Conservation (phyloP, 768 basidiomycete species). For the Vararia minispora region DNA sequence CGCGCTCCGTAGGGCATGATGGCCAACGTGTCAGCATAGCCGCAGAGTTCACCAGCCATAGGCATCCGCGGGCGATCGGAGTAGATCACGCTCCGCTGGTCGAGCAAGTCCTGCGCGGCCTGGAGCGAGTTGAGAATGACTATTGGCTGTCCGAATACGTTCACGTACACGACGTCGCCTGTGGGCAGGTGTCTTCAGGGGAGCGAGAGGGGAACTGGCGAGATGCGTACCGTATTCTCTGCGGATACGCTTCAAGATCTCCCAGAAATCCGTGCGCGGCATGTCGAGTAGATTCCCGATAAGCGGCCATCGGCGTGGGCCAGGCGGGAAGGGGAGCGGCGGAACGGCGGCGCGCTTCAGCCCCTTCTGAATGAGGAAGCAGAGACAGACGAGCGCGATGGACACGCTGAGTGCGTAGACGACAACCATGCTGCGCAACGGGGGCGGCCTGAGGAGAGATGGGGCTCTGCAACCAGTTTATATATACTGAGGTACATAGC, state of each 20-base stretch:
- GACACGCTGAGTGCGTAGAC: no score
- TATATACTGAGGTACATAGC: no score
- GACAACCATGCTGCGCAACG: no score
- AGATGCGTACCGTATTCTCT: slow-evolving; percentile 13
- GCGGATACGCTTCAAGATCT: slow-evolving; percentile 15
- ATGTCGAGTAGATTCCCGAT: slow-evolving; percentile 16
- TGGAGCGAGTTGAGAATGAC: slow-evolving; percentile 1
- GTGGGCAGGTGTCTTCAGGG: neutral
- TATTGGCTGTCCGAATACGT: neutral
- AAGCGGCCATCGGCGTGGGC: slow-evolving; percentile 11
- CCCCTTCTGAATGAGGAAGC: no score
- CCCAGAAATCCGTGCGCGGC: slow-evolving; percentile 12
- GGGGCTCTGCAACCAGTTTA: no score
- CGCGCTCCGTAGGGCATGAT: neutral
- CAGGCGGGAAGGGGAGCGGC: slow-evolving; percentile 11
- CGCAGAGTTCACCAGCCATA: no score
- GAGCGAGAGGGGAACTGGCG: neutral
- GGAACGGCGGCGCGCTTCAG: no score
- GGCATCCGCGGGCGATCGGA: slow-evolving; percentile 6
- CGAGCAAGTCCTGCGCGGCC: no score
- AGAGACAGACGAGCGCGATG: no score
- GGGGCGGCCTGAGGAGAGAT: no score
- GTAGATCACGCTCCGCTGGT: no score
- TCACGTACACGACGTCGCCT: neutral
- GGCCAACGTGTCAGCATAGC: no score